Conservation (phyloP, 169 alveolate species). For the Plasmodium cynomolgi region DNA sequence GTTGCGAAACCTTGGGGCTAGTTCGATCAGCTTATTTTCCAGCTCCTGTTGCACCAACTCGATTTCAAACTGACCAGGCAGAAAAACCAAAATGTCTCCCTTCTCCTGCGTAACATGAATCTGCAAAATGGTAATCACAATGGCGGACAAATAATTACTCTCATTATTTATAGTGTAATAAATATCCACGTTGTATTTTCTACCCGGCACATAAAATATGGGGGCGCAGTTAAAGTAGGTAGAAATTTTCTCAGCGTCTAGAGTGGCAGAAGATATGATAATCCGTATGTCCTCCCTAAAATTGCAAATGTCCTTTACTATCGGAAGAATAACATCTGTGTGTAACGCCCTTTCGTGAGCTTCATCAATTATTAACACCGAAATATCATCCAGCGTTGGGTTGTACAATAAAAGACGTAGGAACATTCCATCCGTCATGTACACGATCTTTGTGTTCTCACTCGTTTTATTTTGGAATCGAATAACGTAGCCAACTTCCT, state of each 20-base stretch:
- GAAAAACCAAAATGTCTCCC: slow-evolving; percentile 99
- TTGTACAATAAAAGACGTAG: slow-evolving; percentile 97
- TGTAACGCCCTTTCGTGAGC: slow-evolving; percentile 99
- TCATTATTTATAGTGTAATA: slow-evolving; percentile 99
- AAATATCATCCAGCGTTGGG: slow-evolving; percentile 94
- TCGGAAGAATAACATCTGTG: slow-evolving; percentile 99
- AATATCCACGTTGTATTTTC: slow-evolving; percentile 98
- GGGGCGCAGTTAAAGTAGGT: slow-evolving; percentile 97
- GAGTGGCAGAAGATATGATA: slow-evolving; percentile 96
- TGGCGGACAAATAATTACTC: slow-evolving; percentile 99
- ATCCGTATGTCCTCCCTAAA: slow-evolving; percentile 90
- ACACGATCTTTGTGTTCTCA: slow-evolving; percentile 95
- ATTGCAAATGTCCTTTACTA: slow-evolving; percentile 95
- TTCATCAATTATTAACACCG: slow-evolving; percentile 98
- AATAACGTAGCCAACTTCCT: slow-evolving; percentile 94
- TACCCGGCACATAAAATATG: slow-evolving; percentile 95
- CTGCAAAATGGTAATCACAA: slow-evolving; percentile 97
- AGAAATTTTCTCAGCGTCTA: slow-evolving; percentile 98
- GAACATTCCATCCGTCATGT: slow-evolving; percentile 99
- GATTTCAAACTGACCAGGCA: slow-evolving; percentile 99
- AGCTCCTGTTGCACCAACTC: slow-evolving; percentile 95
- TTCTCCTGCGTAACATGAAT: slow-evolving; percentile 98
- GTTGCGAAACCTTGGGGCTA: slow-evolving; percentile 77
- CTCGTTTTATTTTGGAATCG: slow-evolving; percentile 99
- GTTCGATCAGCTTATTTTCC: slow-evolving; percentile 69